Base-by-base conservation (phyloP, 768 basidiomycete genomes). In the Suillus clintonianus region DNA sequence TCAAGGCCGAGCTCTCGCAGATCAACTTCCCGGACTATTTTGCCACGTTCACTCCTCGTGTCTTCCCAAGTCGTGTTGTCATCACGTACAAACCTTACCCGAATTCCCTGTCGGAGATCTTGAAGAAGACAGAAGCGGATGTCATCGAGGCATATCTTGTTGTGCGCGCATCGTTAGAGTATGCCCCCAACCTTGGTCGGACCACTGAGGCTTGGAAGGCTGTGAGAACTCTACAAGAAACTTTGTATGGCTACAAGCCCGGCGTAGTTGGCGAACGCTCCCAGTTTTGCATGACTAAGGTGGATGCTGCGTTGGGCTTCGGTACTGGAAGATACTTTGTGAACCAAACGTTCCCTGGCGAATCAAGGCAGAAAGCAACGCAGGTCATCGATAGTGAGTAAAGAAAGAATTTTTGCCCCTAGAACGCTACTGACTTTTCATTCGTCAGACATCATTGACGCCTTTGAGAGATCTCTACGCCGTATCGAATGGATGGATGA, bases 401-500 rank as follows among this genome's bases (percentile, higher is more conserved):
- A 34, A 59, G 41, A 39, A 41, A 48, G 37, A 24, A 66, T 13
- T 22, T 53, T 14, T 13, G 5, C 4, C 5, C 17, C 22, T 8
- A 5, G 11, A 53, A 27, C 32, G 5, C 34, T 60, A 65, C 51
- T 70, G 24, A 47, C 9, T 42, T 24, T 71, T 67, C 62, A 72
- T 55, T 73, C 74, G 53, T 53, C 65, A 89, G 90, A 90, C 61
- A 91, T 97, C 67, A 86, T 98, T 60, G 76, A 86, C 27, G 83
- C 95, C 0, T 99, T 99, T 82, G 89, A 95, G 72, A 77, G 77
- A 19, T 92, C 93, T 5, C 79, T 99, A 22, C 76, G 82, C 5
- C 73, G 85, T 59, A 83, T 97, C 58, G 83, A 88, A 22, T 99
- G 97, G 97, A 94, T 99, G 91, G 97, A 99, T 72, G 76, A 88